Base-by-base conservation (phyloP, 2,329 filamentous ascomycete species). In the Exophiala calicioides region DNA sequence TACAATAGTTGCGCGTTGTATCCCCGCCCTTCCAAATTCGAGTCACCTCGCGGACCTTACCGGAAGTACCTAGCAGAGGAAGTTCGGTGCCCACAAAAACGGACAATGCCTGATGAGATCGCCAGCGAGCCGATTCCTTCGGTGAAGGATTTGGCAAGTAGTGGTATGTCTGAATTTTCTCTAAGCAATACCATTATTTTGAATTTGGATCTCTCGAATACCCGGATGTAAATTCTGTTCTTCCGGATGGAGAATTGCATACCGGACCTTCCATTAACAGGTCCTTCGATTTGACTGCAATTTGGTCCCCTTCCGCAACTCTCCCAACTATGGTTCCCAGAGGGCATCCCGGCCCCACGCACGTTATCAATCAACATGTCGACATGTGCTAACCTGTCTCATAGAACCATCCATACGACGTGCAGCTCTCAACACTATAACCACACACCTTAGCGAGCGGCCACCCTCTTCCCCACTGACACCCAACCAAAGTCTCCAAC, bases 91-190 rank as follows among this genome's bases (percentile, higher is more conserved):
- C 19, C 23, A 27, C 42, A 10, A n/a, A 18, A n/a, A 15, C n/a
- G 5, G 20, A 38, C 24, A 19, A 56, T 56, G 51, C 19, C 53
- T 20, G 40, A 46, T 19, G 21, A 38, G 9, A 13, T 10, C n/a
- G 40, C 39, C 7, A 30, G 31, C 23, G 33, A 39, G 21, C 40
- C 50, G 5, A 45, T 56, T 44, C 57, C 57, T 15, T 47, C 56
- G 9, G 50, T 59, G 26, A 59, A 59, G 35, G 57, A 58, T 36
- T 39, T 59, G 18, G 56, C 56, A 5, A 58, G 55, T 36, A 57
- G 53, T 45, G 57, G 56, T 58, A 57, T 41, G 56, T 49, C 36
- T 33, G 8, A 18, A 13, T 29, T 38, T 27, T 35, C 15, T 16
- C 7, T 35, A 10, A 20, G 21, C 13, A 8, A 41, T 45, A 7